Percentiles rank a stretch among this genome's conserved stretches.
Evolutionary conservation across 176 grass and related monocot species (phyloP).

Genomic region (Aegilops longissima): DNA sequence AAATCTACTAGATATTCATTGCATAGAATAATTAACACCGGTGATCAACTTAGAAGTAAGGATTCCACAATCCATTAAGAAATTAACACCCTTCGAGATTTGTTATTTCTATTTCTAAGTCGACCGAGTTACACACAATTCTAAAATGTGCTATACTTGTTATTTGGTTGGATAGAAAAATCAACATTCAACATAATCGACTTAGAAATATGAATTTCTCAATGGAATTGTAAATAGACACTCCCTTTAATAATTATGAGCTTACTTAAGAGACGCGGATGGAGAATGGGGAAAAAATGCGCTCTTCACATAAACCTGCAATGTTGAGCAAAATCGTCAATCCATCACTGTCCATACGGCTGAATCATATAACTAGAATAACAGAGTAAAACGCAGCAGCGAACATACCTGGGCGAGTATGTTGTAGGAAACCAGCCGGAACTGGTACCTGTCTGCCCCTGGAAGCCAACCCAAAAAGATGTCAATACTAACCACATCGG

Average conservation of each 20-base stretch:
- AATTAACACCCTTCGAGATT: not conserved
- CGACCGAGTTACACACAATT: not conserved
- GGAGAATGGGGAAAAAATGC: slow-evolving; percentile 74
- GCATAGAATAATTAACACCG: not conserved
- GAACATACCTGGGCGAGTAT: slow-evolving; percentile 81
- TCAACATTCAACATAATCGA: not conserved
- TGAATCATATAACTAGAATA: not conserved
- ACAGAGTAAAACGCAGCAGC: not conserved
- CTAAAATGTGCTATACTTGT: not conserved
- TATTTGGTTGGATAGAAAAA: not conserved
- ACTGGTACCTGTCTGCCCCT: slow-evolving; percentile 53
- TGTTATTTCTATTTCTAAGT: not conserved
- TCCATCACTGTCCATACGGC: not conserved
- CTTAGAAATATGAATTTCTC: not conserved
- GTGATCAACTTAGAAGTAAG: not conserved
- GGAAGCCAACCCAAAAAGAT: not conserved
- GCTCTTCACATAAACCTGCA: slow-evolving; percentile 93
- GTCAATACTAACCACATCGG: not conserved
- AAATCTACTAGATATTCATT: not conserved
- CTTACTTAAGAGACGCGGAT: slow-evolving; percentile 95
- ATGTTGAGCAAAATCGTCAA: not conserved
- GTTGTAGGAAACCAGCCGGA: slow-evolving; percentile 88
- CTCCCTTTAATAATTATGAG: not conserved
- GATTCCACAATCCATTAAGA: not conserved
- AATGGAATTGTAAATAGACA: not conserved